A percentile compares a stretch with the other conserved stretches of the same genome.
phyloP scores from a whole-genome alignment of 352 stramenopile genomes.

The Globisporangium spinosum region DNA sequence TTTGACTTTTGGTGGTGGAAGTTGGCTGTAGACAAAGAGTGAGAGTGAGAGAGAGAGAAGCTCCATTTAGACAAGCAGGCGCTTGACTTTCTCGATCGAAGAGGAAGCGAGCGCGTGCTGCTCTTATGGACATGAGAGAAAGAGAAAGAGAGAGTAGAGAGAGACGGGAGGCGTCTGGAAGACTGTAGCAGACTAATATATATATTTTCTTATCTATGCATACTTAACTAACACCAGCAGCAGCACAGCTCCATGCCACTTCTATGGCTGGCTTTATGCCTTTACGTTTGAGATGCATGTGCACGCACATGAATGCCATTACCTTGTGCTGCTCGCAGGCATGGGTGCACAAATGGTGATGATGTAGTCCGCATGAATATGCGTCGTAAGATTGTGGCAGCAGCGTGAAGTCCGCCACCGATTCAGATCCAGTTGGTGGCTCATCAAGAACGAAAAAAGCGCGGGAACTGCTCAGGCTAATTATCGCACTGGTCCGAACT shows the following conservation, averaged over 20 bases:
- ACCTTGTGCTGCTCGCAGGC: not conserved
- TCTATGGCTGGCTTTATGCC: too few species aligned
- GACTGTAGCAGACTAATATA: not conserved
- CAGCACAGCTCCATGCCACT: too few species aligned
- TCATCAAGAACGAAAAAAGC: conserved; percentile 1
- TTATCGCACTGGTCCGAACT: not conserved
- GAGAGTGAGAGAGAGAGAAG: not conserved
- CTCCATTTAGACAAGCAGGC: not conserved
- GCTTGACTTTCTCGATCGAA: not conserved
- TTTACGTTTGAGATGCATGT: too few species aligned
- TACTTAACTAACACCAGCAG: not conserved
- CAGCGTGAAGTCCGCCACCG: not conserved
- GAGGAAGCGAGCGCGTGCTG: not conserved
- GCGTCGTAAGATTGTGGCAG: not conserved
- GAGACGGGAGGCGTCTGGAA: not conserved
- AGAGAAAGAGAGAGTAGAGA: not conserved
- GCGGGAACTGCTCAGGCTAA: conserved; percentile 6
- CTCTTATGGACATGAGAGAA: not conserved
- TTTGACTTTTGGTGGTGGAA: not conserved
- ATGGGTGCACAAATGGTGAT: not conserved
- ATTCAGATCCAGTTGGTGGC: not conserved
- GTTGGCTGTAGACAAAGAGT: not conserved
- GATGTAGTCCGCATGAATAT: not conserved
- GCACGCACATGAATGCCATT: too few species aligned
- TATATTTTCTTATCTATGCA: not conserved